Evolutionary conservation across 345 rosid species (phyloP).

Genomic region (Gossypium thurberi): DNA sequence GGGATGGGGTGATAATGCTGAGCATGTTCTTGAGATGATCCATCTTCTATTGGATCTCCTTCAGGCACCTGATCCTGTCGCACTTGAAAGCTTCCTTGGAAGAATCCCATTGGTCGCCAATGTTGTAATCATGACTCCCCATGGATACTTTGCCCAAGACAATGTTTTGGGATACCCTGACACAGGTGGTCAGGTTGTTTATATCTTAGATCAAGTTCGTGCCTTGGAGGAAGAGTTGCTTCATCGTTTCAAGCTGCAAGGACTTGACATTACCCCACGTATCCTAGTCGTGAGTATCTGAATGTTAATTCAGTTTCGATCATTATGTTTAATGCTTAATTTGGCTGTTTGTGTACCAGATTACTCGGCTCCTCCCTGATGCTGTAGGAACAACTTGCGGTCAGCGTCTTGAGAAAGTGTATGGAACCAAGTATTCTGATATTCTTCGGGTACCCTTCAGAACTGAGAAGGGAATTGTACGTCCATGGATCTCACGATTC

Average conservation of each 20-base stretch:
- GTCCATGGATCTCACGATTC: slow-evolving; percentile 82
- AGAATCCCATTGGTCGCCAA: slow-evolving; percentile 83
- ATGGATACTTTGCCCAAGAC: slow-evolving; percentile 94
- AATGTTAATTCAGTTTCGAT: neutral
- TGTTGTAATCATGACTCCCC: slow-evolving; percentile 82
- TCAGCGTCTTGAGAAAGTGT: slow-evolving; percentile 79
- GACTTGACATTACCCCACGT: slow-evolving; percentile 73
- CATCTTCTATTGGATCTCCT: slow-evolving; percentile 83
- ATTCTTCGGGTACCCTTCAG: slow-evolving; percentile 81
- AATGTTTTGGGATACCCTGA: slow-evolving; percentile 91
- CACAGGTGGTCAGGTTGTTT: slow-evolving; percentile 96
- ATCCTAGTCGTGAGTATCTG: slow-evolving; percentile 62
- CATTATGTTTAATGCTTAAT: slow-evolving; percentile 12
- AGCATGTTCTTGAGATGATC: slow-evolving; percentile 69
- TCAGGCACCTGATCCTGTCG: slow-evolving; percentile 86
- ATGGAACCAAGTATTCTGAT: slow-evolving; percentile 64
- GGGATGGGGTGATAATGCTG: slow-evolving; percentile 86
- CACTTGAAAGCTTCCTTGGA: slow-evolving; percentile 74
- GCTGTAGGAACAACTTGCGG: slow-evolving; percentile 86
- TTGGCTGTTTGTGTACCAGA: slow-evolving; percentile 27
- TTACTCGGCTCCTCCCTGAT: slow-evolving; percentile 79
- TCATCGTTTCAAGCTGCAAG: slow-evolving; percentile 69
- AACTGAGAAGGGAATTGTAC: slow-evolving; percentile 61
- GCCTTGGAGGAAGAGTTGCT: slow-evolving; percentile 86
- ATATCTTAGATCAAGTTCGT: slow-evolving; percentile 91